Evolutionary conservation across 164 flowering plant species (phyloP).

Genomic region (Macadamia integrifolia): DNA sequence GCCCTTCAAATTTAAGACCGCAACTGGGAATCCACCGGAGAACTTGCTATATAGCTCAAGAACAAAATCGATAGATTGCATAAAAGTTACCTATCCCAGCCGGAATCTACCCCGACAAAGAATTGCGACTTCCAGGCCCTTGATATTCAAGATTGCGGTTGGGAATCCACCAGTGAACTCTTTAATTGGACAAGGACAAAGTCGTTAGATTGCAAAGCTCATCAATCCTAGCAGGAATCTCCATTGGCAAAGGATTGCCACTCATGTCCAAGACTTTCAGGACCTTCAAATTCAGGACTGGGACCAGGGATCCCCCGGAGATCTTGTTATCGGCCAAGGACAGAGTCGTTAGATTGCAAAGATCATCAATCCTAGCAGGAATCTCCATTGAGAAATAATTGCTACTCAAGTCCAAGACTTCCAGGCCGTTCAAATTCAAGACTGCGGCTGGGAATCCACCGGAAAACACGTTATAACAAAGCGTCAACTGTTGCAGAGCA

Average conservation of each 20-base stretch:
- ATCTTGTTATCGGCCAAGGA: constrained; percentile 43
- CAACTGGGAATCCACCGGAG: constrained; percentile 32
- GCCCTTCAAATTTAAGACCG: constrained; percentile 20
- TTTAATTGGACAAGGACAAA: constrained; percentile 35
- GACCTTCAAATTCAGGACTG: too few relatives aligned
- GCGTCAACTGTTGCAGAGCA: constrained; percentile 19
- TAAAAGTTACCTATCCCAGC: constrained; percentile 31
- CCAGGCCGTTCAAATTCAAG: too few relatives aligned
- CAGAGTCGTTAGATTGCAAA: constrained; percentile 37
- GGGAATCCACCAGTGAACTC: constrained; percentile 37
- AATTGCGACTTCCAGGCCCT: constrained; percentile 27
- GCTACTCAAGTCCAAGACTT: too few relatives aligned
- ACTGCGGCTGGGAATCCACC: constrained; percentile 36
- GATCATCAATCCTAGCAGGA: constrained; percentile 19
- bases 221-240: constrained; percentile 16
- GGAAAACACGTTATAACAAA: constrained; percentile 27
- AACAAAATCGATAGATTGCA: constrained; percentile 23
- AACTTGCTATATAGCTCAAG: constrained; percentile 33
- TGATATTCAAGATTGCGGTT: constrained; percentile 21
- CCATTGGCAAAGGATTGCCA: too few relatives aligned
- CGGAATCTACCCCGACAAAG: constrained; percentile 33
- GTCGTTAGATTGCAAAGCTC: constrained; percentile 30
- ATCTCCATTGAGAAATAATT: too few relatives aligned
- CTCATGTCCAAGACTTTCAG: too few relatives aligned
- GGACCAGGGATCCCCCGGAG: constrained; percentile 41